Percentiles rank a stretch among this genome's conserved stretches.
phyloP scores from a whole-genome alignment of 176 grass and related monocot species.

The Oryza punctata region DNA sequence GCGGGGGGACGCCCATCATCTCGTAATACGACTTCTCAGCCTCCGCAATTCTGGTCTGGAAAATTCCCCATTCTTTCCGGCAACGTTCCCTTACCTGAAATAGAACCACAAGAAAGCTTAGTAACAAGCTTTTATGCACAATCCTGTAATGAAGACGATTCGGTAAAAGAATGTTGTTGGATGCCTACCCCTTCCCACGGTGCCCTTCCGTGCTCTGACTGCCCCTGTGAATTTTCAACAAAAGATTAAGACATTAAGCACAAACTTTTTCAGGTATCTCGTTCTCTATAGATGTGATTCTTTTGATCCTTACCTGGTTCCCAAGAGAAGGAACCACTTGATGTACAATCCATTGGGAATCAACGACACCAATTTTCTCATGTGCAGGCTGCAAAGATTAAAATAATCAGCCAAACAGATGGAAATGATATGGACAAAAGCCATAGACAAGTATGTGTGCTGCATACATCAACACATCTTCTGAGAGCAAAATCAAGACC shows the following conservation, averaged over 20 bases:
- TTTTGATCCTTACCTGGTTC: constrained; percentile 57
- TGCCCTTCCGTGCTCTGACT: constrained; percentile 68
- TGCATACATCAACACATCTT: constrained; percentile 82
- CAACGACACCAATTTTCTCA: constrained; percentile 90
- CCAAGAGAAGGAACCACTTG: constrained; percentile 83
- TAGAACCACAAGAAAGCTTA: background rate
- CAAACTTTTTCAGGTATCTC: background rate
- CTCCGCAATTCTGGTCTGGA: constrained; percentile 67
- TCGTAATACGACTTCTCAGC: constrained; percentile 79
- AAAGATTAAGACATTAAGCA: background rate
- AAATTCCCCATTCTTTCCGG: constrained; percentile 78
- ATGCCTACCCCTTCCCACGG: constrained; percentile 85
- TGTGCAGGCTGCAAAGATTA: constrained; percentile 64
- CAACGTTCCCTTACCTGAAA: constrained; percentile 75
- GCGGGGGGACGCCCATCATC: constrained; percentile 52
- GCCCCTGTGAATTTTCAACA: constrained; percentile 50
- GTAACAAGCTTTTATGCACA: background rate
- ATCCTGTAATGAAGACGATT: background rate
- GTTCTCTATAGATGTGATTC: background rate
- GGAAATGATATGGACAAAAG: constrained; percentile 2
- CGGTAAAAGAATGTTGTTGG: background rate
- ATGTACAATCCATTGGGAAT: constrained; percentile 96
- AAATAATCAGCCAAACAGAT: background rate
- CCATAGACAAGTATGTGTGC: background rate
- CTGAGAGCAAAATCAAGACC: constrained; percentile 89